These are phyloP conservation scores for Zychaea mexicana DNA, from an alignment of 371 early-diverging fungal species.

Conservation along the genomic window DNA sequence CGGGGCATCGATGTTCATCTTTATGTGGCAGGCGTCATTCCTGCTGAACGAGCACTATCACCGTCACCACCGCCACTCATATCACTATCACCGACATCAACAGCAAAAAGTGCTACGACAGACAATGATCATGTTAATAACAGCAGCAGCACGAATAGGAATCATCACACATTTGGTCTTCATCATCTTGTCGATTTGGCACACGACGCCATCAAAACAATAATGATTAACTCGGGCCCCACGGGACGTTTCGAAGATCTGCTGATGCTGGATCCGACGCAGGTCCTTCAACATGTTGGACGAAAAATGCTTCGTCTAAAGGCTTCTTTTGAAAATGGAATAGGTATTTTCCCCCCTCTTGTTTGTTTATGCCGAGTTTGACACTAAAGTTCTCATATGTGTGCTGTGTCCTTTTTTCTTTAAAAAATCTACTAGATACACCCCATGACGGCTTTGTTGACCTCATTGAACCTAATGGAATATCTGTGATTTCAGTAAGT, in stretches of 20 bases:
- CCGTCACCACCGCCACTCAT: not conserved
- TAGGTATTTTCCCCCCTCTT: conserved; percentile 5
- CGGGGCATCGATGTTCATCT: conserved; percentile 21
- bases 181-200: conserved; percentile 12
- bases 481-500: conserved; percentile 56
- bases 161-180: conserved; percentile 5
- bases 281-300: not conserved
- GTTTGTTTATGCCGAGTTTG: not conserved
- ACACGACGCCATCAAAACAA: conserved; percentile 27
- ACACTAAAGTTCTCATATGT: not conserved
- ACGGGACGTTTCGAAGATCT: conserved; percentile 40
- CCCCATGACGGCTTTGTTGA: conserved; percentile 47
- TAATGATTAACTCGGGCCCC: conserved; percentile 29
- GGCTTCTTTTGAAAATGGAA: conserved; percentile 14
- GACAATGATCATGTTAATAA: not conserved
- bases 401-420: not conserved
- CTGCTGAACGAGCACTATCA: conserved; percentile 9
- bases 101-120: not conserved
- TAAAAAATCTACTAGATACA: not conserved
- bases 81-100: not conserved
- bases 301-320: conserved; percentile 17
- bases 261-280: conserved; percentile 18
- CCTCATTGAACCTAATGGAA: conserved; percentile 50
- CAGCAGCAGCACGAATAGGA: not conserved
- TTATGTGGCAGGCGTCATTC: conserved; percentile 9